These are phyloP conservation scores for Daldinia vernicosa DNA, from an alignment of 495 filamentous ascomycete genomes.

Conservation along the genomic window DNA sequence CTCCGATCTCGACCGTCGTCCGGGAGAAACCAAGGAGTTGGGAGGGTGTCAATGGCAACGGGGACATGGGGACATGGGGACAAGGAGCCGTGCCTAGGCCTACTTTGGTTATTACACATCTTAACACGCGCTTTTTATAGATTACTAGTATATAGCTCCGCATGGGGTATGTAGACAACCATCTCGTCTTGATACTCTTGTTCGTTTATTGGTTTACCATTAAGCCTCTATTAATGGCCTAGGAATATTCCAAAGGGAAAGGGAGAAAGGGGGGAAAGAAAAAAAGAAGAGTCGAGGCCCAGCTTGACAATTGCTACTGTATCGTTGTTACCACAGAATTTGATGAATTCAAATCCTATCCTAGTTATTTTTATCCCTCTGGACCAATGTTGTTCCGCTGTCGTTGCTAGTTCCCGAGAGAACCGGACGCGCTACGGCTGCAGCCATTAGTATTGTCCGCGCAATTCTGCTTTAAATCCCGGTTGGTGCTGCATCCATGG, in stretches of 20 bases:
- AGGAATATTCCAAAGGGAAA: neutral
- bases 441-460: slow-evolving; percentile 17
- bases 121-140: slow-evolving; percentile 16
- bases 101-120: slow-evolving; percentile 13
- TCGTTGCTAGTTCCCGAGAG: slow-evolving; percentile 4
- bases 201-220: neutral
- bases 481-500: slow-evolving; percentile 9
- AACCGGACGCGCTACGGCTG: neutral
- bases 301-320: neutral
- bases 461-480: slow-evolving; percentile 30
- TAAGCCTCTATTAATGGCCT: neutral
- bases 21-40: slow-evolving; percentile 32
- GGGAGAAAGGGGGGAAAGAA: neutral
- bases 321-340: neutral
- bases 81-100: slow-evolving; percentile 7
- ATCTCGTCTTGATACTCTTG: neutral
- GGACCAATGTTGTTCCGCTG: neutral
- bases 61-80: neutral
- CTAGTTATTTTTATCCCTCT: neutral
- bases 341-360: neutral
- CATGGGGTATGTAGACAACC: neutral
- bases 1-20: slow-evolving; percentile 34
- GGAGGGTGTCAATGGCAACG: slow-evolving; percentile 30
- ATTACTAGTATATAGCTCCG: slow-evolving; percentile 3
- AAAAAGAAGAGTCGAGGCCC: slow-evolving; percentile 3